Conservation (phyloP, 768 basidiomycete species). For the Lyophyllum semitale region DNA sequence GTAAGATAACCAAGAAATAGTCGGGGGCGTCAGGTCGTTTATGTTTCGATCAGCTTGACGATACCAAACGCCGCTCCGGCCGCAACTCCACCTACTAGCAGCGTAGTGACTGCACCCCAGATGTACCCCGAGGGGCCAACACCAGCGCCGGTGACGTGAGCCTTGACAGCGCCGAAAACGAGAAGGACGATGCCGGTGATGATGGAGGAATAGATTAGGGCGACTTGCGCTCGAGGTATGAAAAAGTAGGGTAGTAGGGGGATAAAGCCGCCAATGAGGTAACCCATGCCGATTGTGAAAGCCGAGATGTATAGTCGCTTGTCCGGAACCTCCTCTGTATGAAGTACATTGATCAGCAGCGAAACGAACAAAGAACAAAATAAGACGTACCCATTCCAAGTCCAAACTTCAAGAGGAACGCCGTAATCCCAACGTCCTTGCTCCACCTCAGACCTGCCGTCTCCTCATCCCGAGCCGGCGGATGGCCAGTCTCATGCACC, state of each 20-base stretch:
- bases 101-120: constrained; percentile 85
- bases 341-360: background rate
- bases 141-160: constrained; percentile 84
- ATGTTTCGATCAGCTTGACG: constrained; percentile 47
- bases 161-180: constrained; percentile 89
- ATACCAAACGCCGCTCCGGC: constrained; percentile 70
- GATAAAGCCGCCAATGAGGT: constrained; percentile 90
- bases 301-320: constrained; percentile 87
- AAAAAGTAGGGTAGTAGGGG: constrained; percentile 95
- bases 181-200: constrained; percentile 86
- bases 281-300: constrained; percentile 93
- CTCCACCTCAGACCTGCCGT: constrained; percentile 62
- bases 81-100: constrained; percentile 88
- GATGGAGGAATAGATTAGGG: constrained; percentile 73
- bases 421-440: constrained; percentile 82
- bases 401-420: constrained; percentile 96
- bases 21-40: background rate
- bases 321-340: constrained; percentile 83
- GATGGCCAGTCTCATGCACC: constrained; percentile 14
- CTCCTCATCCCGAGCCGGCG: constrained; percentile 55
- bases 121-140: constrained; percentile 66
- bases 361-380: background rate
- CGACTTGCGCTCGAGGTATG: constrained; percentile 65
- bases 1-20: background rate
- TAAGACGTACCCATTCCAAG: constrained; percentile 74